Evolutionary conservation across 1,139 yeast species (phyloP).

Genomic region (Candida tropicalis): DNA sequence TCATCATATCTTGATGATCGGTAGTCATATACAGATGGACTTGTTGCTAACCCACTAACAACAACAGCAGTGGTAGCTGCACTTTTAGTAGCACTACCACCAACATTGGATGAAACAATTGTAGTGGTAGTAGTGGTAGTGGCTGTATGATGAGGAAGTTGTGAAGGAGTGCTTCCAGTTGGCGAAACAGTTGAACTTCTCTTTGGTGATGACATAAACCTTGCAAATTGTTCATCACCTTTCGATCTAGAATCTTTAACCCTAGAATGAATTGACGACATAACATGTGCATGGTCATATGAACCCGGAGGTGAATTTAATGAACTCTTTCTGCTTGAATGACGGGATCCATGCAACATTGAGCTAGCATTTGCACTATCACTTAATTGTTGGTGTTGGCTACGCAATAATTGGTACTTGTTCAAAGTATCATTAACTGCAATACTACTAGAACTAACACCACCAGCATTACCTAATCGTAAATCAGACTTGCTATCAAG

Average conservation of each 20-base stretch:
- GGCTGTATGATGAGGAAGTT: slow-evolving; percentile 13
- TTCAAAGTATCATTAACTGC: slow-evolving; percentile 26
- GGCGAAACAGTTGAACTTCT: slow-evolving; percentile 8
- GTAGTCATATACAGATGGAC: slow-evolving; percentile 34
- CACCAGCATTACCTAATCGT: slow-evolving; percentile 27
- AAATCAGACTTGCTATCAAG: slow-evolving; percentile 69
- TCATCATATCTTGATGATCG: slow-evolving; percentile 42
- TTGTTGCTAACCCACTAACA: slow-evolving; percentile 37
- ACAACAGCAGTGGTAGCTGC: slow-evolving; percentile 18
- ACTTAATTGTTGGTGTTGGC: slow-evolving; percentile 50
- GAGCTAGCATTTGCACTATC: slow-evolving; percentile 55
- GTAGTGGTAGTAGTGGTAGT: too few species aligned
- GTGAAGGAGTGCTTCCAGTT: background rate
- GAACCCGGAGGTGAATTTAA: slow-evolving; percentile 27
- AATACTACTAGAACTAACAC: slow-evolving; percentile 9
- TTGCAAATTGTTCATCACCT: slow-evolving; percentile 2
- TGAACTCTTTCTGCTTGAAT: slow-evolving; percentile 39
- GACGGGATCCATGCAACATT: slow-evolving; percentile 28
- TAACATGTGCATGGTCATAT: slow-evolving; percentile 10
- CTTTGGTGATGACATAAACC: background rate
- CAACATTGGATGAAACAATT: slow-evolving; percentile 14
- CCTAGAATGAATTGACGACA: slow-evolving; percentile 29
- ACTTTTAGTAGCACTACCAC: slow-evolving; percentile 11
- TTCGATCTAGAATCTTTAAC: slow-evolving; percentile 36
- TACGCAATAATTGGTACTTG: slow-evolving; percentile 40